A percentile compares a stretch with the other conserved stretches of the same genome.
phyloP scores from a whole-genome alignment of 2,329 filamentous ascomycete species.

The Neospermospora avenae region DNA sequence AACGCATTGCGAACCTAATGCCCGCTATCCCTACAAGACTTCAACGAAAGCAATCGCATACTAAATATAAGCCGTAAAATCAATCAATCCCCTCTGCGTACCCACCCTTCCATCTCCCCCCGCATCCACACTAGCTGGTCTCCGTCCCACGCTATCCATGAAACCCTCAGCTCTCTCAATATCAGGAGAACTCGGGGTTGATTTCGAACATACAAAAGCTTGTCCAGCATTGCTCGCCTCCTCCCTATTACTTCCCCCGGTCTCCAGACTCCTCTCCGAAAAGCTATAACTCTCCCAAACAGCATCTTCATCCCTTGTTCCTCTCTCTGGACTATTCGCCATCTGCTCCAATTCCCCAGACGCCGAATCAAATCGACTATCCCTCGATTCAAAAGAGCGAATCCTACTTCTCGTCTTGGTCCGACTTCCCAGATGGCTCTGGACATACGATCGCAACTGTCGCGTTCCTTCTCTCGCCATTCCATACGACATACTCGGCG shows the following conservation, averaged over 20 bases:
- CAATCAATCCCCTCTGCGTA: slow-evolving; percentile 11
- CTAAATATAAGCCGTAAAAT: slow-evolving; percentile 29
- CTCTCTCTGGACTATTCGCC: background rate
- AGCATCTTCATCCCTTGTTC: slow-evolving; percentile 2
- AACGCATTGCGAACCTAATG: background rate
- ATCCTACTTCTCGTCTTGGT: slow-evolving; percentile 20
- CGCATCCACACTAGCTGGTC: slow-evolving; percentile 29
- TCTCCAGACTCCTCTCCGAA: slow-evolving; percentile 28
- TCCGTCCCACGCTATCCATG: slow-evolving; percentile 18
- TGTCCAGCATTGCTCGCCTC: slow-evolving; percentile 14
- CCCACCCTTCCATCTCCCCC: slow-evolving; percentile 6
- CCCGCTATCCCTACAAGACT: background rate
- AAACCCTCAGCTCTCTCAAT: slow-evolving; percentile 19
- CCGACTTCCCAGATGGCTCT: slow-evolving; percentile 17
- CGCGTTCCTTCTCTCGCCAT: slow-evolving; percentile 30
- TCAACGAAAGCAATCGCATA: background rate
- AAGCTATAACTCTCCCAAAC: slow-evolving; percentile 22
- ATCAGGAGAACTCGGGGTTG: slow-evolving; percentile 5
- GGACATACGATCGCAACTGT: slow-evolving; percentile 28
- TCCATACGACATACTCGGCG: slow-evolving; percentile 27
- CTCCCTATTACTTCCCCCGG: slow-evolving; percentile 14
- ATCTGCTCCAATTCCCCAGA: slow-evolving; percentile 16
- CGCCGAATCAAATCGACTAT: slow-evolving; percentile 32
- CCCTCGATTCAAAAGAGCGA: slow-evolving; percentile 18
- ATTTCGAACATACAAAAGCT: background rate